phyloP scores from a whole-genome alignment of 2,329 filamentous ascomycete species.

The Pseudogymnoascus sp. region DNA sequence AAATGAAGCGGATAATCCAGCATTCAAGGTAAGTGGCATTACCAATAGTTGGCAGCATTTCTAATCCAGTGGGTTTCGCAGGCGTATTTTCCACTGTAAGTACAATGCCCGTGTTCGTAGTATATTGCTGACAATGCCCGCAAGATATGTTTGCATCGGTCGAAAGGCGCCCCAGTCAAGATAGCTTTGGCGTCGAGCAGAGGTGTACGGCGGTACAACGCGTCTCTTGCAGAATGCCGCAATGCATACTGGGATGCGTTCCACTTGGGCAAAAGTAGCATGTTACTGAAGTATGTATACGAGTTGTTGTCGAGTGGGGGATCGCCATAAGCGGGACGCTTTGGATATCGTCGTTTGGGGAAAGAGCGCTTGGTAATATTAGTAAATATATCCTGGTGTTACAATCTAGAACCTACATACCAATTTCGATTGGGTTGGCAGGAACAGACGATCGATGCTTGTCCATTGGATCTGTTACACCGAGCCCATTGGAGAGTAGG shows the following conservation, averaged over 20 bases:
- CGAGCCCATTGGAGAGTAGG: constrained; percentile 83
- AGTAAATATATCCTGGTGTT: constrained; percentile 6
- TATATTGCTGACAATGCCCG: constrained; percentile 14
- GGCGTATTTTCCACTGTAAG: constrained; percentile 59
- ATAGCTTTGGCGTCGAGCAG: neutral
- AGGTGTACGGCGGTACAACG: neutral
- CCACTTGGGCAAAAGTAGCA: neutral
- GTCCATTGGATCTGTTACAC: constrained; percentile 78
- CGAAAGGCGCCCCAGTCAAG: constrained; percentile 43
- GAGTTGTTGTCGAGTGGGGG: neutral
- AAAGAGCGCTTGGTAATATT: constrained; percentile 3
- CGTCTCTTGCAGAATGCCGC: neutral
- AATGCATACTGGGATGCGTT: neutral
- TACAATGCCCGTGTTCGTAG: constrained; percentile 20
- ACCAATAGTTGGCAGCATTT: neutral
- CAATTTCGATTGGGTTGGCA: neutral
- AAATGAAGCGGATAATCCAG: constrained; percentile 46
- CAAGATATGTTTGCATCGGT: constrained; percentile 57
- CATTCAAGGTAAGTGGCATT: constrained; percentile 45
- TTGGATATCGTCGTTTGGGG: neutral
- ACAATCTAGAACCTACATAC: constrained; percentile 5
- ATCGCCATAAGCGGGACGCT: neutral
- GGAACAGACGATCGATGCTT: constrained; percentile 57
- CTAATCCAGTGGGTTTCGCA: constrained; percentile 13
- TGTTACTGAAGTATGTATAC: neutral